Conservation (phyloP, 2,329 filamentous ascomycete species). For the Botrytis deweyae region DNA sequence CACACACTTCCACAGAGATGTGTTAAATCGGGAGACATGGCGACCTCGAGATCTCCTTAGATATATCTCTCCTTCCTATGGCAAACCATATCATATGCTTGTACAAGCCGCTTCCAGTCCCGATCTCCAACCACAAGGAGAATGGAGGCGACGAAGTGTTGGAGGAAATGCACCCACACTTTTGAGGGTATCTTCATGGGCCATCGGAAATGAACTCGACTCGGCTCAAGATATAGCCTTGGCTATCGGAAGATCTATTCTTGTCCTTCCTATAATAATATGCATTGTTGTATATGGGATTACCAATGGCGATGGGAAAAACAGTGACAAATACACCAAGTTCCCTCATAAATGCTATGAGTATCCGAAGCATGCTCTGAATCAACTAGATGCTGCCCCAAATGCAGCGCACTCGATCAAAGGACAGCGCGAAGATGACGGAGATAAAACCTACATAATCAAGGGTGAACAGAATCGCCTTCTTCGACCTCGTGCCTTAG, state of each 20-base stretch:
- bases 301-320: background rate
- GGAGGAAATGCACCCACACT: slow-evolving; percentile 20
- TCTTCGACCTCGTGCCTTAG: slow-evolving; percentile 20
- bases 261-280: slow-evolving; percentile 18
- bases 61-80: slow-evolving; percentile 22
- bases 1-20: slow-evolving; percentile 19
- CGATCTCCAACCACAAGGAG: slow-evolving; percentile 14
- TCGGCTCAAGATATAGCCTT: slow-evolving; percentile 5
- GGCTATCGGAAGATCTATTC: slow-evolving; percentile 17
- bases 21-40: slow-evolving; percentile 21
- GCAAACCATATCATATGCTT: slow-evolving; percentile 22
- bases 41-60: slow-evolving; percentile 21
- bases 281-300: slow-evolving; percentile 18
- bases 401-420: slow-evolving; percentile 2
- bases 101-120: slow-evolving; percentile 18
- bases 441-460: slow-evolving; percentile 11
- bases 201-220: slow-evolving; percentile 13
- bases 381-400: slow-evolving; percentile 20
- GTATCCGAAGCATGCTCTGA: slow-evolving; percentile 23
- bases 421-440: slow-evolving; percentile 10
- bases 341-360: slow-evolving; percentile 22
- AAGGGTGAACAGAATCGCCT: slow-evolving; percentile 19
- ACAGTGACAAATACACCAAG: background rate
- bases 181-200: slow-evolving; percentile 20
- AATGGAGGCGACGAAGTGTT: slow-evolving; percentile 19